Percentiles rank a stretch among this genome's conserved stretches.
These are phyloP conservation scores for Pulveroboletus sp. DNA, from an alignment of 768 basidiomycete genomes.

Conservation along the genomic window DNA sequence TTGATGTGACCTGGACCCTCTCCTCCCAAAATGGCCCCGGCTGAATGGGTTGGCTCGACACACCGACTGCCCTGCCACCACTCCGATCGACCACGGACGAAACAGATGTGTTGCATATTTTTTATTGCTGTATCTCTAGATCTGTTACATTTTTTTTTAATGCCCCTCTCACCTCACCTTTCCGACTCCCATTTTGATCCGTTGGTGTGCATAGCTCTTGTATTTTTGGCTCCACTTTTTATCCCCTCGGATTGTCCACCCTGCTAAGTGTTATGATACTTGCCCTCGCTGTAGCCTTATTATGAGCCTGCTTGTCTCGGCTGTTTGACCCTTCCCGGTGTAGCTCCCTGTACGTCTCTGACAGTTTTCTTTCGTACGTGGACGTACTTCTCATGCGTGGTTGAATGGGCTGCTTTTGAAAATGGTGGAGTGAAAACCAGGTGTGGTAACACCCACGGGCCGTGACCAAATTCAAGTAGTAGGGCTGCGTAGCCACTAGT, in stretches of 20 bases:
- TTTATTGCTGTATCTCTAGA: slow-evolving; percentile 6
- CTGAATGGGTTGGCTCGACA: background rate
- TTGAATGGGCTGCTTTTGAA: too few relatives aligned
- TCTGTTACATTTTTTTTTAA: background rate
- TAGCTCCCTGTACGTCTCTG: background rate
- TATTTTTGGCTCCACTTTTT: background rate
- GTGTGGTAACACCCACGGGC: too few relatives aligned
- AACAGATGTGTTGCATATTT: background rate
- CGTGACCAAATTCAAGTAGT: too few relatives aligned
- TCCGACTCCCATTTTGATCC: background rate
- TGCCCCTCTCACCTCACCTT: background rate
- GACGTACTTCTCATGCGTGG: too few relatives aligned
- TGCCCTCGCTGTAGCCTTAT: background rate
- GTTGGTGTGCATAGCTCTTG: background rate
- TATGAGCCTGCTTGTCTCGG: background rate
- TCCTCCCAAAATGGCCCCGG: background rate
- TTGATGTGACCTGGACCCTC: background rate
- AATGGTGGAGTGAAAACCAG: too few relatives aligned
- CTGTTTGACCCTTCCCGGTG: background rate
- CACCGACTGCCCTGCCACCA: background rate
- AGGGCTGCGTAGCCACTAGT: too few relatives aligned
- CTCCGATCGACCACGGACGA: background rate
- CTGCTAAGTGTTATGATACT: too few relatives aligned
- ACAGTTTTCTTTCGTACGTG: background rate
- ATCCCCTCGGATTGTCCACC: background rate